These are phyloP conservation scores for Anisodus tanguticus DNA, from an alignment of 257 asterid species.

Conservation along the genomic window DNA sequence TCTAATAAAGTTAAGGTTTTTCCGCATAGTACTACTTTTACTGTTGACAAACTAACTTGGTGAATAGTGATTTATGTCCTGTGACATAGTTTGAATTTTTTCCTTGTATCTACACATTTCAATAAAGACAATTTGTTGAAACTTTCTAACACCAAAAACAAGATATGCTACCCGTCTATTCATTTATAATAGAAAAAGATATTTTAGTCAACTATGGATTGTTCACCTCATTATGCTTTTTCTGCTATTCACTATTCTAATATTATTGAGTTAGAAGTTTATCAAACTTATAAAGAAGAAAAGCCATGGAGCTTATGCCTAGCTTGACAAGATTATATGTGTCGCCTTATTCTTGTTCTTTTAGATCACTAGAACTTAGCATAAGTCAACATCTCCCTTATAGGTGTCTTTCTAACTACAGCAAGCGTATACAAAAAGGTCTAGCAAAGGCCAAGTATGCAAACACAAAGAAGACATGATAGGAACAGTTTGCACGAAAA, in stretches of 20 bases:
- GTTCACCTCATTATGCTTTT: not conserved
- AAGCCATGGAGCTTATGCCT: not conserved
- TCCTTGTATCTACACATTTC: conserved; percentile 12
- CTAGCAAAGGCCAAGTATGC: not conserved
- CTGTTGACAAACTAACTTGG: not conserved
- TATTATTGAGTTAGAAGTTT: not conserved
- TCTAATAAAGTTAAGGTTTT: conserved; percentile 68
- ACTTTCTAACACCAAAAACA: not conserved
- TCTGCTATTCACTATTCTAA: not conserved
- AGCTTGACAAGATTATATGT: not conserved
- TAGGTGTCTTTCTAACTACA: conserved; percentile 22
- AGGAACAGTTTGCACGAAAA: not conserved
- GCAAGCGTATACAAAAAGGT: not conserved
- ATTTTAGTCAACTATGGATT: not conserved
- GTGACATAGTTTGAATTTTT: conserved; percentile 10
- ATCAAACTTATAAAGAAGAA: conserved; percentile 8
- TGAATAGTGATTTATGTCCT: conserved; percentile 1
- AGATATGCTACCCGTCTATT: not conserved
- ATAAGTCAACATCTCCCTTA: not conserved
- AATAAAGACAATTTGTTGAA: not conserved
- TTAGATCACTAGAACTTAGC: conserved; percentile 1
- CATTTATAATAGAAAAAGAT: not conserved
- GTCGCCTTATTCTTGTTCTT: not conserved
- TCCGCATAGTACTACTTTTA: not conserved
- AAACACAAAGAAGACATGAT: conserved; percentile 17